Evolutionary conservation across 768 basidiomycete genomes (phyloP).

Genomic region (Phanerochaete sordida): DNA sequence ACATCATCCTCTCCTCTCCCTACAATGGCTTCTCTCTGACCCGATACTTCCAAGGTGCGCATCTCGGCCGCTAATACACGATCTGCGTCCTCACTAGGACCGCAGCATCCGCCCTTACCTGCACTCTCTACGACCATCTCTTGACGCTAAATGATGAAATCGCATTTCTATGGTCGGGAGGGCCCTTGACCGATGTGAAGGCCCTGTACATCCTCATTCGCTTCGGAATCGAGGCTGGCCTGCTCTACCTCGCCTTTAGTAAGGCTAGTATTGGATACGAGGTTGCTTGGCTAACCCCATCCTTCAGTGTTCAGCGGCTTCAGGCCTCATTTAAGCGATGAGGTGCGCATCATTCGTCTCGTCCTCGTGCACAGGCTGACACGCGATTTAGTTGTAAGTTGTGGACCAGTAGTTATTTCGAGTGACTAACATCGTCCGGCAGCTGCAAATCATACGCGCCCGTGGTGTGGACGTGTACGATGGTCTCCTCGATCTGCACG

Average conservation of each 20-base stretch:
- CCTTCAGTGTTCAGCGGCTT: neutral
- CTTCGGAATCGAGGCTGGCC: neutral
- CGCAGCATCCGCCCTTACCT: neutral
- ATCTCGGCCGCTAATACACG: neutral
- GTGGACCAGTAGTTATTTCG: neutral
- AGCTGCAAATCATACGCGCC: neutral
- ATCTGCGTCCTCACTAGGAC: neutral
- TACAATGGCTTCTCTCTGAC: neutral
- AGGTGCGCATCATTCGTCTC: neutral
- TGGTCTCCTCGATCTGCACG: neutral
- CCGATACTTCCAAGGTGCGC: neutral
- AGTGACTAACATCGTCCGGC: too few species aligned
- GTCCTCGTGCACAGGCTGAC: neutral
- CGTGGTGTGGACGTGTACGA: neutral
- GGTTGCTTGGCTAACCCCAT: too few species aligned
- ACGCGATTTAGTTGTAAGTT: neutral
- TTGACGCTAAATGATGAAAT: neutral
- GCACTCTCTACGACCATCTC: neutral
- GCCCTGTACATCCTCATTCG: neutral
- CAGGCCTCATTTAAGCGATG: neutral
- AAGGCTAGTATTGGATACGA: neutral
- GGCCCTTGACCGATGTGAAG: neutral
- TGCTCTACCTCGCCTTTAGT: neutral
- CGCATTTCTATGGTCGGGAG: neutral
- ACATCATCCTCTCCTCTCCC: neutral